Percentiles rank a stretch among this genome's conserved stretches.
These are phyloP conservation scores for Sporothrix phasma DNA, from an alignment of 2,329 filamentous ascomycete species.

Conservation along the genomic window DNA sequence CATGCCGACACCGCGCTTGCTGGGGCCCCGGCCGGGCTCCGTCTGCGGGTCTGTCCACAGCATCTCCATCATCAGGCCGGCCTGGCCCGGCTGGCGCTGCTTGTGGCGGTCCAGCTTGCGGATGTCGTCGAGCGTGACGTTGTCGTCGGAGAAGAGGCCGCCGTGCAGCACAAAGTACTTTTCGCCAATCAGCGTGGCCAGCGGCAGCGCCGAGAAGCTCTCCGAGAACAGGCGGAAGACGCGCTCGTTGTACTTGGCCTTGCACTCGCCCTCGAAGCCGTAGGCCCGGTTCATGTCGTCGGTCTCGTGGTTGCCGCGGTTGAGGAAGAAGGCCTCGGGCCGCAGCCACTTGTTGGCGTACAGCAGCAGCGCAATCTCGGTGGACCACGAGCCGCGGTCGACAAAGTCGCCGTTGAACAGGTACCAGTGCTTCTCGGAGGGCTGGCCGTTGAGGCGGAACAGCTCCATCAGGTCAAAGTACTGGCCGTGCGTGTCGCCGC, in stretches of 20 bases:
- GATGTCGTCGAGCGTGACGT: conserved; percentile 83
- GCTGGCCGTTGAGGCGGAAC: conserved; percentile 81
- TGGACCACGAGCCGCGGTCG: conserved; percentile 94
- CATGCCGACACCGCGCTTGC: conserved; percentile 91
- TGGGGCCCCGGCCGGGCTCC: conserved; percentile 75
- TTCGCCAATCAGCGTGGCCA: conserved; percentile 82
- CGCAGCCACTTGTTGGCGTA: conserved; percentile 97
- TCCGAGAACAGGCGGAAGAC: conserved; percentile 97
- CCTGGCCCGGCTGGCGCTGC: conserved; percentile 56
- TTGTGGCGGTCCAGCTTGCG: conserved; percentile 40
- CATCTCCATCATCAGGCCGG: conserved; percentile 99
- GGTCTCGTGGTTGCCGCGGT: conserved; percentile 96
- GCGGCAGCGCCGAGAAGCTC: conserved; percentile 85
- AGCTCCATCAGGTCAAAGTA: conserved; percentile 97
- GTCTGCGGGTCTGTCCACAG: conserved; percentile 96
- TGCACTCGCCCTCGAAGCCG: conserved; percentile 96
- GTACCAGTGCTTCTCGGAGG: conserved; percentile 79
- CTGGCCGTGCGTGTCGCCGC: conserved; percentile 95
- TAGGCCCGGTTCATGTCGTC: conserved; percentile 99
- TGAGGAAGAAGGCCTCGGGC: conserved; percentile 82
- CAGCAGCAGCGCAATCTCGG: conserved; percentile 85
- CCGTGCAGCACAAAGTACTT: conserved; percentile 92
- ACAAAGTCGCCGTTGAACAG: conserved; percentile 99
- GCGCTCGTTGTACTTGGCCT: conserved; percentile 89
- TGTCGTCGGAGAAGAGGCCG: conserved; percentile 92